Conservation (phyloP, 192 early-diverging fungal species). For the Geranomyces variabilis region DNA sequence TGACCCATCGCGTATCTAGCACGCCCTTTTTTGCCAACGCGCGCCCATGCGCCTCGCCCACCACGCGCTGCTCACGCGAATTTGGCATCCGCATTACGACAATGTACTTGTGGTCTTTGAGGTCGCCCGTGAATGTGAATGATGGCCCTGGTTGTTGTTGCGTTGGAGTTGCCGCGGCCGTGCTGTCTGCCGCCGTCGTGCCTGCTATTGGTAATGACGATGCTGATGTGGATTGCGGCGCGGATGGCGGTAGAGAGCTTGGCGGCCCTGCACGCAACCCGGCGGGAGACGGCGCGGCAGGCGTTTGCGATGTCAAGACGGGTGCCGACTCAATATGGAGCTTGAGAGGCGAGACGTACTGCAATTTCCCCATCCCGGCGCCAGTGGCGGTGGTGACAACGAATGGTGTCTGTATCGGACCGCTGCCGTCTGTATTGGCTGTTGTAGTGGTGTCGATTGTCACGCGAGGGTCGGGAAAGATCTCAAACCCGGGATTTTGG, state of each 20-base stretch:
- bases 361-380: slow-evolving; percentile 14
- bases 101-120: slow-evolving; percentile 43
- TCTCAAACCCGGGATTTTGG: slow-evolving; percentile 33
- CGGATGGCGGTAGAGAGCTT: no score
- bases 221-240: no score
- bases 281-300: no score
- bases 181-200: no score
- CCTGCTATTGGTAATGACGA: no score
- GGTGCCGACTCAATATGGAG: slow-evolving; percentile 18
- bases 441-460: not conserved
- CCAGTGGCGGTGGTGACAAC: slow-evolving; percentile 23
- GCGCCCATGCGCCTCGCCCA: slow-evolving; percentile 38
- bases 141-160: slow-evolving; percentile 17
- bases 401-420: slow-evolving; percentile 9
- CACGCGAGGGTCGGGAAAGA: slow-evolving; percentile 26
- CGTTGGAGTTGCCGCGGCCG: not conserved
- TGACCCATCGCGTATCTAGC: slow-evolving; percentile 35
- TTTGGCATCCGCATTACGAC: slow-evolving; percentile 35
- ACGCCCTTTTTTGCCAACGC: slow-evolving; percentile 35
- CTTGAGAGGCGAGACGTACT: slow-evolving; percentile 19
- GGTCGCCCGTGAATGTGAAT: slow-evolving; percentile 41
- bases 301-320: no score
- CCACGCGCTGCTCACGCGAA: slow-evolving; percentile 40
- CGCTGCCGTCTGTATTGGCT: no score
- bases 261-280: no score